Percentiles rank a stretch among this genome's conserved stretches.
phyloP scores from a whole-genome alignment of 495 filamentous ascomycete genomes.

The Neurospora sp. region DNA sequence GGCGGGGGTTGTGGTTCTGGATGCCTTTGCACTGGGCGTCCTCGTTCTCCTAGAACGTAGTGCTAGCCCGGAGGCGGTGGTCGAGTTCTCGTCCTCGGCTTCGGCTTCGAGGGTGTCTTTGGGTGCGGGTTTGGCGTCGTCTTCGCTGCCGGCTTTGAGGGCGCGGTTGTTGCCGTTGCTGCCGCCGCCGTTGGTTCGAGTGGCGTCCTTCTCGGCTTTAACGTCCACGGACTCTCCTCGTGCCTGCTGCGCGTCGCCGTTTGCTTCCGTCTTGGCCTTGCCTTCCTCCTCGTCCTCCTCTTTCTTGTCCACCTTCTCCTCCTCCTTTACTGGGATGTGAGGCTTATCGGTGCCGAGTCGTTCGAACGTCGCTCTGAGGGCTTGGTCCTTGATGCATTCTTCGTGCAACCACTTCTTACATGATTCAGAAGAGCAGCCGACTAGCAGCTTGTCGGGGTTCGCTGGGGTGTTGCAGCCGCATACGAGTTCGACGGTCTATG shows the following conservation, averaged over 20 bases:
- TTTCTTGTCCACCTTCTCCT: slow-evolving; percentile 2
- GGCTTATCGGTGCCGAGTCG: slow-evolving; percentile 36
- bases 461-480: slow-evolving; percentile 52
- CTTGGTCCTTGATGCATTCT: slow-evolving; percentile 46
- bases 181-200: slow-evolving; percentile 21
- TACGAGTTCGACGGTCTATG: slow-evolving; percentile 44
- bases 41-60: not conserved
- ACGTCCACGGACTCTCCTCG: slow-evolving; percentile 23
- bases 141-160: slow-evolving; percentile 18
- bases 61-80: not conserved
- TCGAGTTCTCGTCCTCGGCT: not conserved
- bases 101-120: slow-evolving; percentile 10
- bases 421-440: slow-evolving; percentile 43
- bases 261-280: slow-evolving; percentile 5
- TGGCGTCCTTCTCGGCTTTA: slow-evolving; percentile 23
- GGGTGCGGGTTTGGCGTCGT: slow-evolving; percentile 14
- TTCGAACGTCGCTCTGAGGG: slow-evolving; percentile 36
- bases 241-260: not conserved
- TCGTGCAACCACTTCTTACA: slow-evolving; percentile 59
- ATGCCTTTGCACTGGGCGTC: slow-evolving; percentile 5
- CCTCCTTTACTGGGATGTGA: slow-evolving; percentile 27
- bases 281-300: slow-evolving; percentile 21
- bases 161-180: slow-evolving; percentile 18
- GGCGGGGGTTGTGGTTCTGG: not conserved
- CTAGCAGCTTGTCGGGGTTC: slow-evolving; percentile 50